Evolutionary conservation across 164 flowering plant genomes (phyloP), one percentile per base, ranked within the genome.

Genomic region (Stephania japonica): DNA sequence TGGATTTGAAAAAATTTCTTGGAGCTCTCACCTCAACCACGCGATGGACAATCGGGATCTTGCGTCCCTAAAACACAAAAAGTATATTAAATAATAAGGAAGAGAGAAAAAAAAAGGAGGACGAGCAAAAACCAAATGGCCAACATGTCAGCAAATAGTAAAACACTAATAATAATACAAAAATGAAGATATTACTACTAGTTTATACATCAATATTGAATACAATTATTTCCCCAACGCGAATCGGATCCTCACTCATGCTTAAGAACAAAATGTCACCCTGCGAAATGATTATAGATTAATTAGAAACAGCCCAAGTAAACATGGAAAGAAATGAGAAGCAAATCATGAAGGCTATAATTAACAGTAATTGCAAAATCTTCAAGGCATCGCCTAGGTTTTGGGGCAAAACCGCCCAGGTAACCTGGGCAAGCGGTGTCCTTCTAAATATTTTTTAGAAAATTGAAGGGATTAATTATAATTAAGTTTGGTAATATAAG

Each of bases 21-120:
- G 23, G 21, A 44, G 41, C 19, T 73, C 21, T 81, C 83, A 90
- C 94, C 94, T 90, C 87, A 62, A 90, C 88, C 66, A 91, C 97
- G 21, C 97, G 89, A 75, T 91, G 97, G 49, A 91, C 97, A 75
- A 91, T 90, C 73, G 94, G 97, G 81, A 91, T 90, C 79, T 90
- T 91, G 70, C 91, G 90, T 11, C 93, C 97, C 94, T 90, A 41
- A 73, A 71, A 71, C 59, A 75, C 25, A 2, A 7, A 26, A 75
- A 65, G 64, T 16, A 23, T 12, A 50, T 32, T 32, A 32, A 4
- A 32, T 0, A 32, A 32, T 4, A 56, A 56, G n/a, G n/a, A 18
- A 56, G 63, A n/a, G n/a, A 19, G 18, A 56, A 19, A 16, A 56
- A 56, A 6, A 56, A 4, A 56, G 7, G n/a, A 56, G n/a, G 18